phyloP scores from a whole-genome alignment of 2,329 filamentous ascomycete genomes.

The Diplodia intermedia region DNA sequence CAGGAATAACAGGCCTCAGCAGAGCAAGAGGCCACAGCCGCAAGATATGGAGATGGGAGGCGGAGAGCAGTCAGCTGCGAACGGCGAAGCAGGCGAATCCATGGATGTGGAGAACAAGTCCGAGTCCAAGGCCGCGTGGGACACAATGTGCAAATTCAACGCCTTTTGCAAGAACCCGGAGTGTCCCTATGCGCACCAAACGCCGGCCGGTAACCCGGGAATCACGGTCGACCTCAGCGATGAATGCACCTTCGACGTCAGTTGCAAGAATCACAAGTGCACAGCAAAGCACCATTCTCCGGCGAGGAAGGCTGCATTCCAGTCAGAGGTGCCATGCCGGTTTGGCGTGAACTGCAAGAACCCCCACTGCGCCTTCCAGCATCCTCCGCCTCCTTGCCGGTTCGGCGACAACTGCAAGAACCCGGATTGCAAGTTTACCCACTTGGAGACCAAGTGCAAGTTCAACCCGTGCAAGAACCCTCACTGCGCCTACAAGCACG shows the following conservation, averaged over 20 bases:
- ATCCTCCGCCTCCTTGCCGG: constrained; percentile 87
- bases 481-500: constrained; percentile 87
- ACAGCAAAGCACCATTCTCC: constrained; percentile 91
- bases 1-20: constrained; percentile 56
- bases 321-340: constrained; percentile 85
- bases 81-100: constrained; percentile 48
- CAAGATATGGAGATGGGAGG: constrained; percentile 48
- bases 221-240: constrained; percentile 79
- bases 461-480: constrained; percentile 91
- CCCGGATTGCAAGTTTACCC: constrained; percentile 86
- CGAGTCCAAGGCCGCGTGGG: constrained; percentile 62
- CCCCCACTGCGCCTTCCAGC: constrained; percentile 83
- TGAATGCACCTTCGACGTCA: constrained; percentile 81
- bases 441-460: constrained; percentile 83
- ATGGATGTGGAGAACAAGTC: constrained; percentile 67
- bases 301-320: constrained; percentile 77
- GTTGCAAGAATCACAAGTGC: constrained; percentile 96
- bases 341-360: constrained; percentile 90
- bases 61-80: constrained; percentile 43
- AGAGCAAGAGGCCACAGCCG: constrained; percentile 52
- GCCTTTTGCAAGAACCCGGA: constrained; percentile 85
- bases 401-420: constrained; percentile 89
- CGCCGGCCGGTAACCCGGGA: constrained; percentile 82
- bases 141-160: constrained; percentile 88
- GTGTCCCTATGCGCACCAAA: constrained; percentile 94